Percentiles rank a stretch among this genome's conserved stretches.
phyloP scores from a whole-genome alignment of 371 early-diverging fungal genomes.

The Mucor saturninus region DNA sequence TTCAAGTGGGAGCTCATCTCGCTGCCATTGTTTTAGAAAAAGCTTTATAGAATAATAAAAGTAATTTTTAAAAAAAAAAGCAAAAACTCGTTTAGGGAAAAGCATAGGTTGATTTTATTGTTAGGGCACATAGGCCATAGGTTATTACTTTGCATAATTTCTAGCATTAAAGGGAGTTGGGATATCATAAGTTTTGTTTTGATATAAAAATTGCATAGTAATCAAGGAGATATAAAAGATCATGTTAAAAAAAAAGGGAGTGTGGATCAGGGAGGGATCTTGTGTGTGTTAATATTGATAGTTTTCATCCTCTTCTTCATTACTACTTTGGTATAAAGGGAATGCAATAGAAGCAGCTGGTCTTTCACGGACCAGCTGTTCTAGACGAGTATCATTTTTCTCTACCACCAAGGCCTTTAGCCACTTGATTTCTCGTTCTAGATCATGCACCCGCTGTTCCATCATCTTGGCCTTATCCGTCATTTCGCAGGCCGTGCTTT shows the following conservation, averaged over 20 bases:
- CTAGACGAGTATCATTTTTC: constrained; percentile 55
- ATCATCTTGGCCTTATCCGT: constrained; percentile 72
- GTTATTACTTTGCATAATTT: too few species aligned
- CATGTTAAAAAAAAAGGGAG: too few species aligned
- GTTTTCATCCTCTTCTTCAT: too few species aligned
- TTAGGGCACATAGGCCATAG: too few species aligned
- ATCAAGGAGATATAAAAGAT: too few species aligned
- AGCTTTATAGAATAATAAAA: background rate
- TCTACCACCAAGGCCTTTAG: constrained; percentile 84
- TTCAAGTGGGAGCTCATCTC: constrained; percentile 39
- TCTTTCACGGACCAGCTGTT: constrained; percentile 30
- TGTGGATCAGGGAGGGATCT: too few species aligned
- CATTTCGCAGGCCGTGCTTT: constrained; percentile 84
- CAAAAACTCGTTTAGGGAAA: too few species aligned
- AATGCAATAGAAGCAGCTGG: constrained; percentile 22
- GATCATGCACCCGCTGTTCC: constrained; percentile 75
- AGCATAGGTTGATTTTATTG: too few species aligned
- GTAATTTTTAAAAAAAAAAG: background rate
- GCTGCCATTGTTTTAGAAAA: constrained; percentile 21
- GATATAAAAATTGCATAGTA: too few species aligned
- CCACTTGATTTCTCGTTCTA: constrained; percentile 92
- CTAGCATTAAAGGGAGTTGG: too few species aligned
- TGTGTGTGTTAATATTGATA: too few species aligned
- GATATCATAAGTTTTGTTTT: too few species aligned
- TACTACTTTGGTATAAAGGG: background rate